Conservation (phyloP, 1,284 basidiomycete genomes). For the Cryptococcus maquisensis region DNA sequence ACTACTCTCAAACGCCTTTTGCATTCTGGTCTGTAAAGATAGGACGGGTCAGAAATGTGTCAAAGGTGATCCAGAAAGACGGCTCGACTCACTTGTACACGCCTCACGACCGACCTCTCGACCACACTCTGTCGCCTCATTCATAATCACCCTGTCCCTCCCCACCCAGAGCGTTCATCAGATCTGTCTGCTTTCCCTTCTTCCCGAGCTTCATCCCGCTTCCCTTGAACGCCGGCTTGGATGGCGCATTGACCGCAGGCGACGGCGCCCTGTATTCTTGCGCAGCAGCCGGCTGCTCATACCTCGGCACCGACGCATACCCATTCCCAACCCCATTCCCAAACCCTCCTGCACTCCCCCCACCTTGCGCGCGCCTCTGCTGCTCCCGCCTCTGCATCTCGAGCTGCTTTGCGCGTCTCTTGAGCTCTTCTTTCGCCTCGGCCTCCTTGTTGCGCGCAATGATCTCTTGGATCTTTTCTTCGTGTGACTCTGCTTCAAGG, state of each 20-base stretch:
- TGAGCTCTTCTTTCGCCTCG: constrained; percentile 98
- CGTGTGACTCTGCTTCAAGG: constrained; percentile 98
- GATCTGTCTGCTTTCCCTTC: constrained; percentile 82
- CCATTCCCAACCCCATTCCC: constrained; percentile 36
- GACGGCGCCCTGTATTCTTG: constrained; percentile 38
- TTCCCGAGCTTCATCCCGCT: constrained; percentile 90
- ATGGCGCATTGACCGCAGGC: constrained; percentile 53
- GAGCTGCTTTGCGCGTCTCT: constrained; percentile 93
- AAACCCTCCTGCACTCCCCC: constrained; percentile 51
- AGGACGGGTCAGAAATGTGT: too few relatives aligned
- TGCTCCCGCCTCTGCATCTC: constrained; percentile 96
- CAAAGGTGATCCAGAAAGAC: too few relatives aligned
- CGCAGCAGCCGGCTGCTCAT: constrained; percentile 53
- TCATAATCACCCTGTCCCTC: background rate
- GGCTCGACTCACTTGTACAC: too few relatives aligned
- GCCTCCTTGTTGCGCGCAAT: constrained; percentile 99
- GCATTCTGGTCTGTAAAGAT: too few relatives aligned
- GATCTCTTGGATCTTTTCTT: constrained; percentile 99
- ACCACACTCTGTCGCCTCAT: background rate
- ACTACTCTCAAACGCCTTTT: too few relatives aligned
- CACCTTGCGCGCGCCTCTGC: constrained; percentile 64
- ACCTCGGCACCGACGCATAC: constrained; percentile 67
- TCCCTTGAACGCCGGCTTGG: constrained; percentile 83
- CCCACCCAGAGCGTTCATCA: constrained; percentile 80
- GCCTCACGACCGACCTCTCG: background rate